Evolutionary conservation across 169 alveolate genomes (phyloP).

Genomic region (Plasmodium sp.): DNA sequence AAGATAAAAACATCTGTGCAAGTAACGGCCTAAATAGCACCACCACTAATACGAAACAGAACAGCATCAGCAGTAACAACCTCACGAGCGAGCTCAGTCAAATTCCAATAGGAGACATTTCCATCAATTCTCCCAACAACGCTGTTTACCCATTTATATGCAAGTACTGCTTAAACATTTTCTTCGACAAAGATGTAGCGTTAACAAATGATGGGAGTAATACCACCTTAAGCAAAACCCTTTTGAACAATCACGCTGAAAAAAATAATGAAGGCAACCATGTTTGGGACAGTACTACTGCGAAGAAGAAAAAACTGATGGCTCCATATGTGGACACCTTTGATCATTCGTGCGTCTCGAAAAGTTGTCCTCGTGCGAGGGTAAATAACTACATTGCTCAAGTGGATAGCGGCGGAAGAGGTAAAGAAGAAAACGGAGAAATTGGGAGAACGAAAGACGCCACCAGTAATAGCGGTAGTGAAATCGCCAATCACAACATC

Average conservation of each 20-base stretch:
- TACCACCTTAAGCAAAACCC: neutral
- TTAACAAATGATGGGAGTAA: neutral
- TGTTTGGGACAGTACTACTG: neutral
- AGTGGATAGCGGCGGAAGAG: neutral
- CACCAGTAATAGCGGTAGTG: neutral
- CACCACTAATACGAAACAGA: neutral
- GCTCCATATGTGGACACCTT: neutral
- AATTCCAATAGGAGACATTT: neutral
- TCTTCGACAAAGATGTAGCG: constrained; percentile 5
- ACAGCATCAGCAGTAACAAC: neutral
- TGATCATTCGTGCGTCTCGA: neutral
- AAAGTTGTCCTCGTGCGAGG: neutral
- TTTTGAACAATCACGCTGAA: neutral
- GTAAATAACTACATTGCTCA: neutral
- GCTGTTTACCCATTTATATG: constrained; percentile 6
- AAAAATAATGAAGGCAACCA: neutral
- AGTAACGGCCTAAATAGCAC: neutral
- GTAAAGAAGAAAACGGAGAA: neutral
- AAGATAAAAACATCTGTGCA: neutral
- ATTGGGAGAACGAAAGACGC: neutral
- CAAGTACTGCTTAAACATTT: constrained; percentile 42
- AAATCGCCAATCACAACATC: neutral
- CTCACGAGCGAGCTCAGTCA: neutral
- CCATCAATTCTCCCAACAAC: neutral
- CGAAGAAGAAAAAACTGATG: neutral